Conservation (phyloP, 2,329 filamentous ascomycete genomes). For the Macrophomina phaseolina region DNA sequence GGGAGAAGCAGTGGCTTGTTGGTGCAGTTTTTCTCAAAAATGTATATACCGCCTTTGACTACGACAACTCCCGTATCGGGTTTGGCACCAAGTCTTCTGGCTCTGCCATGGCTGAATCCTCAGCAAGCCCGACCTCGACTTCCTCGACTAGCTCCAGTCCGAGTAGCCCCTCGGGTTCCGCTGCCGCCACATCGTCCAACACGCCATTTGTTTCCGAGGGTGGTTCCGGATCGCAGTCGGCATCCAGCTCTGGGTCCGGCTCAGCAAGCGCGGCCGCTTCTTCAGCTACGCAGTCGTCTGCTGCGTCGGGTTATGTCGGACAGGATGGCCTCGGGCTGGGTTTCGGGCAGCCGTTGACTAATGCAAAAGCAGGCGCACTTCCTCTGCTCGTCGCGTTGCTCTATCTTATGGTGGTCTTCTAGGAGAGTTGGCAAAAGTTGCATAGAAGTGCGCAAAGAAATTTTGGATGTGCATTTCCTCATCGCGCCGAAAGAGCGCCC, state of each 20-base stretch:
- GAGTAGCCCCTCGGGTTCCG: background rate
- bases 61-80: conserved; percentile 69
- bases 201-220: background rate
- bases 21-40: conserved; percentile 90
- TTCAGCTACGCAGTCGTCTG: conserved; percentile 7
- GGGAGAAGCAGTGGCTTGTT: conserved; percentile 72
- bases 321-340: background rate
- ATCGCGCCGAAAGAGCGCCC: background rate
- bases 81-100: conserved; percentile 38
- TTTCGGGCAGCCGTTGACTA: background rate
- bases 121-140: conserved; percentile 8
- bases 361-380: background rate
- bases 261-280: conserved; percentile 9
- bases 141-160: background rate
- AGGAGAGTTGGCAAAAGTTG: background rate
- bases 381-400: conserved; percentile 8
- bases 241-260: conserved; percentile 8
- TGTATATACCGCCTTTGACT: conserved; percentile 85
- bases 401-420: conserved; percentile 13
- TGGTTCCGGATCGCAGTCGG: conserved; percentile 1
- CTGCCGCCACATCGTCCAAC: background rate
- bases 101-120: conserved; percentile 21
- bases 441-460: too few relatives aligned
- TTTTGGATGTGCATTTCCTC: background rate
- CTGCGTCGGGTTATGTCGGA: background rate